Base-by-base conservation (phyloP, 2,329 filamentous ascomycete species). In the Diaporthe ilicicola region DNA sequence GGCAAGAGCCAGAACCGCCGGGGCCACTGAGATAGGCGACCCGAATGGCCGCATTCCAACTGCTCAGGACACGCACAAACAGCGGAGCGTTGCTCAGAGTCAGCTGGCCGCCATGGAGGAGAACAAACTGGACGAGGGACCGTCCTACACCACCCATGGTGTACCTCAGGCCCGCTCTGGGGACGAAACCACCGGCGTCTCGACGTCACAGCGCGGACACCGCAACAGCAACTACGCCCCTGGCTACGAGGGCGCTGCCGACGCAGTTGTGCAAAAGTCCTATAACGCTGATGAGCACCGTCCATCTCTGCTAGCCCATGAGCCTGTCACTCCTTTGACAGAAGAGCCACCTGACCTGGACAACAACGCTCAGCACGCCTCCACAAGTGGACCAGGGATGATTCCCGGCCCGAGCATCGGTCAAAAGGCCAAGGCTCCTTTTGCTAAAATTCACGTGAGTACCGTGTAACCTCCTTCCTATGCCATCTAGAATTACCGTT, bases 201-300 rank as follows among this genome's bases (percentile, higher is more conserved):
- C 53, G 19, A 50, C 53, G 10, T 39, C 53, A 24, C 17, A 50
- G 37, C 66, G 66, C 44, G 22, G 34, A 50, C 66, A 68, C 42
- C 32, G 66, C 5, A 51, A 68, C 66, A 68, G 53, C 24, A 68
- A 68, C 32, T 68, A 68, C 37, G 66, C 66, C 3, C 53, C 66
- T 15, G 66, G 66, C 10, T 68, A 68, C 54, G 66, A 68, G 24
- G 53, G 12, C 8, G 66, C 66, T 6, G 66, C 66, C 32, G 8
- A 50, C 22, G 66, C 66, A 9, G 66, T 68, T 6, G 48, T 9
- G 29, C 37, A 37, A 10, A 68, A 13, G 22, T 68, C 53, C 2
- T 29, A 68, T n/a, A 56, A 68, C 39, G 66, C 42, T 13, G 29
- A 55, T 0, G 53, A 59, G 5, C 66, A 68, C n/a, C 42, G 46